Conservation (phyloP, 2,329 filamentous ascomycete species). For the Colletotrichum melonis region DNA sequence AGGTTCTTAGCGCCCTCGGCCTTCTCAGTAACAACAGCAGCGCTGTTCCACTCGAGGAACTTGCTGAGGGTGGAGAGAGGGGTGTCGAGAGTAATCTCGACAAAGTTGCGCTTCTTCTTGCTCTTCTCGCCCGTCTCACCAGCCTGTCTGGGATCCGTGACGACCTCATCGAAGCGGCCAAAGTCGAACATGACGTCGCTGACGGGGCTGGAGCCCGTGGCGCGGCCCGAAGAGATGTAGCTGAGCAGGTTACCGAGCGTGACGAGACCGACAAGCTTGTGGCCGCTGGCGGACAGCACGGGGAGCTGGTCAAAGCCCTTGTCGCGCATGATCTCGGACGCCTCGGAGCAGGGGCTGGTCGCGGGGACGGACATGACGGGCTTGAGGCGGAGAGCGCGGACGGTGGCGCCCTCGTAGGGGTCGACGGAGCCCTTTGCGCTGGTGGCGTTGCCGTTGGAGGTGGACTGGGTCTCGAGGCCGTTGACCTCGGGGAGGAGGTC, state of each 20-base stretch:
- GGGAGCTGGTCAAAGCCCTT: constrained; percentile 98
- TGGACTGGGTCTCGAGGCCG: constrained; percentile 57
- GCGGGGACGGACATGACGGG: constrained; percentile 88
- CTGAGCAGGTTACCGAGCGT: constrained; percentile 95
- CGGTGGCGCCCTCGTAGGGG: constrained; percentile 81
- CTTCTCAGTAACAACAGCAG: constrained; percentile 90
- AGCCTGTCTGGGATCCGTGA: constrained; percentile 84
- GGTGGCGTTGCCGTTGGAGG: constrained; percentile 48
- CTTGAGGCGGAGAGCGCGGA: constrained; percentile 87
- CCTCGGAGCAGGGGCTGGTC: constrained; percentile 80
- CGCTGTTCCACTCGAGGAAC: constrained; percentile 98
- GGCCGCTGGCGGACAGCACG: constrained; percentile 77
- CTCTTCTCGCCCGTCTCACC: constrained; percentile 49
- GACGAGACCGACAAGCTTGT: constrained; percentile 87
- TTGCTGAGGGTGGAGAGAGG: constrained; percentile 84
- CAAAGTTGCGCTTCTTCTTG: constrained; percentile 76
- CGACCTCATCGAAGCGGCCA: constrained; percentile 84
- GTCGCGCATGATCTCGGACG: constrained; percentile 98
- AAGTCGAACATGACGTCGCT: constrained; percentile 98
- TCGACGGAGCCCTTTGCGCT: constrained; percentile 58
- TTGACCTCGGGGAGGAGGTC: constrained; percentile 78
- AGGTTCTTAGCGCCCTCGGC: constrained; percentile 64
- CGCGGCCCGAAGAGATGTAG: constrained; percentile 87
- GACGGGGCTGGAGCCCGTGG: constrained; percentile 78
- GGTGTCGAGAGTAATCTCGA: constrained; percentile 94